A percentile compares a stretch with the other conserved stretches of the same genome.
Evolutionary conservation across 2,329 filamentous ascomycete genomes (phyloP).

Genomic region (Colletotrichum sp.): DNA sequence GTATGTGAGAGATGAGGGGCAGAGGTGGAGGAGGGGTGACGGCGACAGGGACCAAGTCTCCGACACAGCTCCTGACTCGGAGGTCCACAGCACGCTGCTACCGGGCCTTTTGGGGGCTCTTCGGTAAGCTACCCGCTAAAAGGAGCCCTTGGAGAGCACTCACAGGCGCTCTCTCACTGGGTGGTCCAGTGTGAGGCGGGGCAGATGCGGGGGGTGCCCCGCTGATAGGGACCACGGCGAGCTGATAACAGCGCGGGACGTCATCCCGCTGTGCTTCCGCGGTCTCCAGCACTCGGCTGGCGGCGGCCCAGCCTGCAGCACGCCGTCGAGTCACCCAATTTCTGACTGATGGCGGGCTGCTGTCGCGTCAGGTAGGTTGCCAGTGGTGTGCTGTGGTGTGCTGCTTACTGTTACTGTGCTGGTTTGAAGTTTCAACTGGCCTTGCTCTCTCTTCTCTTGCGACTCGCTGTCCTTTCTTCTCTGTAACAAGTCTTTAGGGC

Average conservation of each 20-base stretch:
- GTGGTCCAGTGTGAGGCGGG: background rate
- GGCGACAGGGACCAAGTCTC: background rate
- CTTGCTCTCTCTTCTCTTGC: background rate
- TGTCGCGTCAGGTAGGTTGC: background rate
- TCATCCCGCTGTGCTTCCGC: conserved; percentile 19
- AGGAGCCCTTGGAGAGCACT: background rate
- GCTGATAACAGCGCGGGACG: background rate
- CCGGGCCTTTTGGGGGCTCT: background rate
- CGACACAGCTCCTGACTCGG: background rate
- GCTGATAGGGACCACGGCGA: background rate
- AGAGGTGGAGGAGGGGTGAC: background rate
- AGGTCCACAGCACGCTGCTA: background rate
- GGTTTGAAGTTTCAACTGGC: background rate
- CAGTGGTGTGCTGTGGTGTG: background rate
- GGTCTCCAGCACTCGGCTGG: conserved; percentile 9
- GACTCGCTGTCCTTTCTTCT: background rate
- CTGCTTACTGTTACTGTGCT: background rate
- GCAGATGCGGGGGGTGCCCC: conserved; percentile 5
- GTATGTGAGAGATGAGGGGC: background rate
- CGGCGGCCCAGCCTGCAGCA: conserved; percentile 13
- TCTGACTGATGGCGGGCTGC: background rate
- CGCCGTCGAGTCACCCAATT: background rate
- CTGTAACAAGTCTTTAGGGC: background rate
- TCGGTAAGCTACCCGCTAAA: background rate
- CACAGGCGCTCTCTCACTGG: background rate